Evolutionary conservation across 768 basidiomycete genomes (phyloP).

Genomic region (Rhizopogon rudus): DNA sequence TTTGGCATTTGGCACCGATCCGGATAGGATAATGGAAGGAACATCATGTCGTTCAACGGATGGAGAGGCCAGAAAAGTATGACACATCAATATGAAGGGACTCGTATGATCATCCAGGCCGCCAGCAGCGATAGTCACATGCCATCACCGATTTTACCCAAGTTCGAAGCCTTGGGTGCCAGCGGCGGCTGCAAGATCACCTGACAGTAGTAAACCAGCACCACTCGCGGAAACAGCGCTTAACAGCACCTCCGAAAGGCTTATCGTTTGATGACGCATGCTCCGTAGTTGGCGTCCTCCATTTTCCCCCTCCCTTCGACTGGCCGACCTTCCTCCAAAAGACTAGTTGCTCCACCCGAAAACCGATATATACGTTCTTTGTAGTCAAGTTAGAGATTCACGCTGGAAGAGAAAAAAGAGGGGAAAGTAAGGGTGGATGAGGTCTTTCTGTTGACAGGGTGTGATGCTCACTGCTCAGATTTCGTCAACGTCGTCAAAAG

Average conservation of each 20-base stretch:
- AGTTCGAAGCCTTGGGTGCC: conserved; percentile 75
- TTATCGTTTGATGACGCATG: conserved; percentile 36
- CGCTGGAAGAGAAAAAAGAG: conserved; percentile 3
- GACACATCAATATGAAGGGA: no score
- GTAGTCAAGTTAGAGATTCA: neutral
- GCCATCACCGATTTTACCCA: conserved; percentile 80
- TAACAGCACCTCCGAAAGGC: conserved; percentile 48
- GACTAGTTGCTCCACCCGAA: neutral
- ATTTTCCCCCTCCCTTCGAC: conserved; percentile 16
- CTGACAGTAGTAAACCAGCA: conserved; percentile 49
- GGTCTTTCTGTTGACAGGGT: conserved; percentile 4
- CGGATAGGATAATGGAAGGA: conserved; percentile 91
- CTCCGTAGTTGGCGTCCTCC: conserved; percentile 20
- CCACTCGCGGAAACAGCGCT: conserved; percentile 43
- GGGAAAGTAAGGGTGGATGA: conserved; percentile 2
- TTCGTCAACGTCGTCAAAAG: conserved; percentile 13
- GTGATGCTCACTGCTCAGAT: conserved; percentile 21
- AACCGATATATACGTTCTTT: neutral
- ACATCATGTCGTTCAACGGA: conserved; percentile 91
- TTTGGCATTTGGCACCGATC: conserved; percentile 97
- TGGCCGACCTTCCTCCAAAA: conserved; percentile 7
- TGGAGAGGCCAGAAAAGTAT: no score
- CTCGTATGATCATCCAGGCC: neutral
- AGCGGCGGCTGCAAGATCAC: conserved; percentile 57
- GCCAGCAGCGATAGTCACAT: conserved; percentile 32